Evolutionary conservation across 768 basidiomycete genomes (phyloP).

Genomic region (Trametes sanguinea): DNA sequence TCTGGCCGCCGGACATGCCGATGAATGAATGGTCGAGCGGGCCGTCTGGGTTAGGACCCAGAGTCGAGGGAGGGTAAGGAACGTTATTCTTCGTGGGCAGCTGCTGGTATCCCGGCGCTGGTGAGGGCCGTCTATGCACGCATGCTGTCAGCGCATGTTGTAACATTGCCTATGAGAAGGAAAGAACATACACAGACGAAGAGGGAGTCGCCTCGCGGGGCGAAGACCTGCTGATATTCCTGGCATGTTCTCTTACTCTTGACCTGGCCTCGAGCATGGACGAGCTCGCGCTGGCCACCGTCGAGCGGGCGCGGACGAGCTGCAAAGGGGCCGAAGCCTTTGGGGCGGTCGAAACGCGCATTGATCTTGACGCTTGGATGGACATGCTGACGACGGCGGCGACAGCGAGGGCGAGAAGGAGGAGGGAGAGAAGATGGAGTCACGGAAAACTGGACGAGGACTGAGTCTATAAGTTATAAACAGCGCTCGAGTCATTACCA

Average conservation of each 20-base stretch:
- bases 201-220: conserved; percentile 60
- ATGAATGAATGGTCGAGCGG: conserved; percentile 83
- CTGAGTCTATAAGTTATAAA: conserved; percentile 17
- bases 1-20: conserved; percentile 93
- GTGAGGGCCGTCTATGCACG: conserved; percentile 56
- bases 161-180: background rate
- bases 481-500: conserved; percentile 26
- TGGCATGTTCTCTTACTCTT: conserved; percentile 75
- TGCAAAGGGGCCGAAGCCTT: conserved; percentile 37
- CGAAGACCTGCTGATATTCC: conserved; percentile 73
- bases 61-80: conserved; percentile 37
- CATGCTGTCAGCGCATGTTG: conserved; percentile 13
- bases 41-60: conserved; percentile 43
- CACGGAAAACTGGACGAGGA: conserved; percentile 18
- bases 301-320: conserved; percentile 53
- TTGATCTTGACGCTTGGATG: conserved; percentile 35
- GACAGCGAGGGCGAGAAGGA: conserved; percentile 13
- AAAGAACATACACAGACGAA: conserved; percentile 54
- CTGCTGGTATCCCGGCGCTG: conserved; percentile 57
- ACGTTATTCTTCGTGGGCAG: conserved; percentile 45
- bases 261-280: conserved; percentile 80
- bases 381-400: conserved; percentile 22
- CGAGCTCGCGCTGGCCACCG: conserved; percentile 39
- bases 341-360: conserved; percentile 45
- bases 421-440: conserved; percentile 10